Evolutionary conservation across 1,139 yeast genomes (phyloP), one percentile per base, ranked within the genome.

Genomic region (Blastobotrys persicus): DNA sequence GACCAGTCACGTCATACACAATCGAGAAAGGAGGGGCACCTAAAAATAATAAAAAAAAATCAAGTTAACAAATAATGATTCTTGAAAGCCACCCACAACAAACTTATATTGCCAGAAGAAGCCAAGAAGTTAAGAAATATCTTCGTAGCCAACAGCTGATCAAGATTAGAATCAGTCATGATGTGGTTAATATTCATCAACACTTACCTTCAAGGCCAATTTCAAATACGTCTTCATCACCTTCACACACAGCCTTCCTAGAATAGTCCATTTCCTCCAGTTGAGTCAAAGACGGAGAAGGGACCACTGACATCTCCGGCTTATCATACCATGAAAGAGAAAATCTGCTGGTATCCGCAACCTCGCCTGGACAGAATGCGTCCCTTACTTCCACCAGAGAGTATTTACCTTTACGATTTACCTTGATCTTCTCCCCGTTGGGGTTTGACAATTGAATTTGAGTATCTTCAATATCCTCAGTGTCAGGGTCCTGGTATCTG

Each of bases 11-110:
- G 34, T 81, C 81, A 62, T 89, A 91, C 47, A 80, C 81, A 35
- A 91, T 71, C 7, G 79, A 69, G 59, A 88, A 89, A 28, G 98
- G 97, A 0, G 85, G 75, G 3, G 78, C 70, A 2, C 72, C 67
- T 50, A 49, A 17, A 32, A 39, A 26, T 37, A 41, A 48, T 40
- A 14, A 6, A 32, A 32, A 6, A 7, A 32, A 32, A 32, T 32
- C 6, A 6, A 14, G 17, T 19, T 17, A 37, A 37, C 17, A 18
- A 37, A 37, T n/a, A 37, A 18, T 12, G 19, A 16, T 17, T 6
- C n/a, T n/a, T n/a, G n/a, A n/a, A n/a, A n/a, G n/a, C n/a, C n/a
- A n/a, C n/a, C n/a, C n/a, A n/a, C n/a, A n/a, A n/a, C n/a, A n/a
- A n/a, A n/a, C n/a, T n/a, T n/a, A n/a, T n/a, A n/a, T n/a, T n/a